Evolutionary conservation across 169 alveolate species (phyloP), one percentile per base, ranked within the genome.

Genomic region (Condylostoma magnum): DNA sequence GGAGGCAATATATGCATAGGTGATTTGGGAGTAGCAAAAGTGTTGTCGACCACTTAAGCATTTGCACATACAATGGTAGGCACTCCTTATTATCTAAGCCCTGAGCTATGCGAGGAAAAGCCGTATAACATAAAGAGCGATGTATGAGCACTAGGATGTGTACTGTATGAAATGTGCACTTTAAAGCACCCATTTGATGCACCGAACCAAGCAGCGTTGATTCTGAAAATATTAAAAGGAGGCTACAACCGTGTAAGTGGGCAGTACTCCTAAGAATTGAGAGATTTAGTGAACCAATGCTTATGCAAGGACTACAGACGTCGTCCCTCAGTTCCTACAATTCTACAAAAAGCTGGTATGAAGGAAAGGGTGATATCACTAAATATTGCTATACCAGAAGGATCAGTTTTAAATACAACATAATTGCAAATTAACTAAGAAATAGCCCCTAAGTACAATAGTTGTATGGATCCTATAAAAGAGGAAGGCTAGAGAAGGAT

Each of bases 11-110:
- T 91, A 22, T 89, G 93, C 73, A 76, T 91, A 18, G 98, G 98
- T 3, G 96, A 94, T 77, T 90, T 94, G 58, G 96, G 98, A 1
- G 91, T 94, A 22, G 93, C 96, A 3, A 85, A 88, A 80, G 95
- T 96, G 25, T 90, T 98, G 47, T 95, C 93, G 51, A 87, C 92
- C 73, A 92, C 99, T 0, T 82, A 88, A 30, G 97, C 97, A 56
- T 95, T 95, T 85, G 99, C 99, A 25, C 83, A 90, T 54, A 97
- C 99, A 12, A 86, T 94, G 84, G 96, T 97, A 37, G 99, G 99
- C 47, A 99, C 99, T 4, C 99, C 99, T 0, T 99, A 96, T 91
- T 99, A 98, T 89, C 85, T 99, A 81, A 95, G 99, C 30, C 99
- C 99, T 0, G 99, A 99, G 89, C 94, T 98, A 55, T 97, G 99